These are phyloP conservation scores for Sungouiozyma intestinalis DNA, from an alignment of 805 yeast genomes.

Conservation along the genomic window DNA sequence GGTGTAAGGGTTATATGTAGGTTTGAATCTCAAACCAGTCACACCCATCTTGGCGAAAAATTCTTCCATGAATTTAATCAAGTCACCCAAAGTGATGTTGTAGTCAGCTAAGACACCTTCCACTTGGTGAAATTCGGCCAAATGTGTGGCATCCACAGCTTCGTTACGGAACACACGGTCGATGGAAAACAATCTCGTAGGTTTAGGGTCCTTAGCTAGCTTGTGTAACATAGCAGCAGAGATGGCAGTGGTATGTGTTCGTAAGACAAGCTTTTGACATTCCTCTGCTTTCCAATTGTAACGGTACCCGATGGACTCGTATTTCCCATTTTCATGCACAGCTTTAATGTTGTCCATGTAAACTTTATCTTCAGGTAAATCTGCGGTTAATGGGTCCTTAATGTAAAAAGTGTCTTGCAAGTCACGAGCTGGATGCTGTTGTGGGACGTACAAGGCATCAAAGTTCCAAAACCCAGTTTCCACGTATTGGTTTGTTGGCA, in stretches of 20 bases:
- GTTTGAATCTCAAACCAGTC: constrained; percentile 87
- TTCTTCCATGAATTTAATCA: constrained; percentile 96
- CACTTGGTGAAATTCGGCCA: constrained; percentile 98
- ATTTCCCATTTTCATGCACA: constrained; percentile 85
- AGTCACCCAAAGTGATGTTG: constrained; percentile 86
- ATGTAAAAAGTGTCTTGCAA: constrained; percentile 96
- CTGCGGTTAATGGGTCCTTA: constrained; percentile 81
- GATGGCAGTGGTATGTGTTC: constrained; percentile 97
- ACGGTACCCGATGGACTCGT: constrained; percentile 94
- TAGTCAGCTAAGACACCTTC: constrained; percentile 99
- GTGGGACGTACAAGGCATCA: constrained; percentile 93
- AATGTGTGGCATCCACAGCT: constrained; percentile 98
- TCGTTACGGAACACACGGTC: constrained; percentile 99
- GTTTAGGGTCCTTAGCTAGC: constrained; percentile 80
- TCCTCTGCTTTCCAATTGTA: constrained; percentile 95
- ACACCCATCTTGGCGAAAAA: constrained; percentile 98
- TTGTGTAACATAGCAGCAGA: constrained; percentile 80
- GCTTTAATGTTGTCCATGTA: constrained; percentile 69
- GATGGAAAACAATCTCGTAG: constrained; percentile 85
- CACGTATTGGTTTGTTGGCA: constrained; percentile 98
- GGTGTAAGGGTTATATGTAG: constrained; percentile 98
- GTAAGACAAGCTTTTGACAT: constrained; percentile 79
- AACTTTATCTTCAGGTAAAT: constrained; percentile 67
- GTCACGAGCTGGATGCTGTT: constrained; percentile 99
- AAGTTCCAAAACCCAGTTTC: constrained; percentile 99